Base-by-base conservation (phyloP, 2,329 filamentous ascomycete genomes). In the Pseudogymnoascus sp. region DNA sequence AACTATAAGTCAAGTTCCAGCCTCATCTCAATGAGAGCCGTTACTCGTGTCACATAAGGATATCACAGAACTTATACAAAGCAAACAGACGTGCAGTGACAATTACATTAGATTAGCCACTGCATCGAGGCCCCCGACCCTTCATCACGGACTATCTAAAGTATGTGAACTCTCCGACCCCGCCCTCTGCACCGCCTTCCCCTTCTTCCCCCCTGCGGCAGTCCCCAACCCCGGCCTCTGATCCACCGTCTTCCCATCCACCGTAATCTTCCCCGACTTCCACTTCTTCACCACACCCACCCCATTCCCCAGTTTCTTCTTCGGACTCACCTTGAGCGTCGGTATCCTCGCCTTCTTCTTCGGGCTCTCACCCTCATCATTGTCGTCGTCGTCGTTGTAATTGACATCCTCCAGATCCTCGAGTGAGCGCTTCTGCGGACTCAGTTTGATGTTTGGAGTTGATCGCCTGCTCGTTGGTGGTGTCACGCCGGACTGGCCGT, bases 361-460 rank as follows among this genome's bases (percentile, higher is more conserved):
- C 83, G 25, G 79, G 79, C 76, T 85, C 85, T 45, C 39, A 6
- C 34, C 23, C 3, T 39, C 62, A 13, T 36, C 45, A 1, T 74
- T 76, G 31, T 78, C 75, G 65, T 83, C 81, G 14, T 80, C 80
- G 25, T 82, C 81, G 25, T 79, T 81, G 51, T 83, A 82, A 25
- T 85, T 83, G 60, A 83, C 81, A 67, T 80, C 76, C 63, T 81
- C 79, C 66, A 83, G 83, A 48, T 77, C 79, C 62, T 85, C 83
- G 23, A 83, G 79, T 73, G 25, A 31, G 25, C 51, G 51, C 51
- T 60, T 60, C 51, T 60, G 25, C 25, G 51, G 51, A 60, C 51
- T 60, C 34, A 31, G 4, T 19, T 60, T 36, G 13, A 36, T 25
- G 13, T 5, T 14, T n/a, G 51, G 51, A 60, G 51, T 60, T 25